Conservation (phyloP, 257 asterid species). For the Solanum paucissectum region DNA sequence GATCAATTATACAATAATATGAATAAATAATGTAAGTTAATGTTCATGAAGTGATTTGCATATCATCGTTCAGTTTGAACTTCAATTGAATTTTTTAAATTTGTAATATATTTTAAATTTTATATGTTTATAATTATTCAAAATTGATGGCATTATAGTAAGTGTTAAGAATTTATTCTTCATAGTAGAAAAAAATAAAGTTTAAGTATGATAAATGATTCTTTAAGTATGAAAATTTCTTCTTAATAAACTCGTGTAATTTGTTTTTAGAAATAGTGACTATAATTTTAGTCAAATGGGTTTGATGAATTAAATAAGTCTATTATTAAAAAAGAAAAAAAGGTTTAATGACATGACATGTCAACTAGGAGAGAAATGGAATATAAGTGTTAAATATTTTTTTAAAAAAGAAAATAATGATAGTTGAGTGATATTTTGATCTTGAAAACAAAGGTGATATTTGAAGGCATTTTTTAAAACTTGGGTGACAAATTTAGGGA, state of each 20-base stretch:
- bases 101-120: no score
- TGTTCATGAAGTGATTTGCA: not conserved
- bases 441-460: no score
- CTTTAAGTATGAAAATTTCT: no score
- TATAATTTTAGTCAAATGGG: no score
- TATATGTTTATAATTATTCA: not conserved
- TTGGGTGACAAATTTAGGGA: no score
- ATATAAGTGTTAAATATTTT: no score
- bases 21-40: not conserved
- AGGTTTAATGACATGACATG: not conserved
- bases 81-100: not conserved
- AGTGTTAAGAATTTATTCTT: not conserved
- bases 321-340: no score
- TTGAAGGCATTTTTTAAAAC: no score
- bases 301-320: not conserved
- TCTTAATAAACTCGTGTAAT: not conserved
- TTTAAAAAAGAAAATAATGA: no score
- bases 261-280: no score
- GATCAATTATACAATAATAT: not conserved
- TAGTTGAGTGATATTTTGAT: no score
- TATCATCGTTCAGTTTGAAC: not conserved
- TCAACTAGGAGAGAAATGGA: not conserved
- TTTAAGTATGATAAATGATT: not conserved
- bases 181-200: not conserved
- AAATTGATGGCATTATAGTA: not conserved